Percentiles rank a stretch among this genome's conserved stretches.
Evolutionary conservation across 1,284 basidiomycete species (phyloP).

Genomic region (Singerocomus rubriflavus): DNA sequence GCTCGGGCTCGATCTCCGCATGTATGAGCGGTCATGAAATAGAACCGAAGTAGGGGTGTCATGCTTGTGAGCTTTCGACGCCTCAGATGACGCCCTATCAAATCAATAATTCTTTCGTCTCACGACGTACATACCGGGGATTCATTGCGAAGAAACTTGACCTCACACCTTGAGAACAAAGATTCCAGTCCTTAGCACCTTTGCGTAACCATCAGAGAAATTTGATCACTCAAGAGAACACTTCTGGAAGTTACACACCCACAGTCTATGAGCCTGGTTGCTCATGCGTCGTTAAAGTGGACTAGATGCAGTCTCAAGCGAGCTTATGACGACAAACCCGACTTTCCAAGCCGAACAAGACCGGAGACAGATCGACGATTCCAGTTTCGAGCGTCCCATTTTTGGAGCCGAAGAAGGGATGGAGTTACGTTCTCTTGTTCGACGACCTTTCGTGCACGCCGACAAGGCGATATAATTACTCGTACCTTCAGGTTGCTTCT

Average conservation of each 20-base stretch:
- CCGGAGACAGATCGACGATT: too few relatives aligned
- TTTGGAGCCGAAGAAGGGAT: too few relatives aligned
- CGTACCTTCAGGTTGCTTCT: too few relatives aligned
- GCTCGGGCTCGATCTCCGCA: slow-evolving; percentile 6
- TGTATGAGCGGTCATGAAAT: slow-evolving; percentile 1
- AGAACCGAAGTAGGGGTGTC: not conserved
- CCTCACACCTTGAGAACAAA: not conserved
- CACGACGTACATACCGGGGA: not conserved
- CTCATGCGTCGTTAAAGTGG: slow-evolving; percentile 2
- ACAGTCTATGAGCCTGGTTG: not conserved
- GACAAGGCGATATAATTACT: too few relatives aligned
- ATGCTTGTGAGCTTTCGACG: not conserved
- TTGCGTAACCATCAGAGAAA: not conserved
- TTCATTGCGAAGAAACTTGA: not conserved
- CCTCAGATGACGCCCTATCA: not conserved
- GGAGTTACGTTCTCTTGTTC: too few relatives aligned
- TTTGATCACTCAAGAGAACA: not conserved
- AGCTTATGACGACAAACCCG: not conserved
- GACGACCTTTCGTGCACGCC: too few relatives aligned
- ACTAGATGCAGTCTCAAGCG: not conserved
- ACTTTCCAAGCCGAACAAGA: not conserved
- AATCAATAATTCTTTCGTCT: not conserved
- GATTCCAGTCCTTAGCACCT: not conserved
- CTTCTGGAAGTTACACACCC: slow-evolving; percentile 3
- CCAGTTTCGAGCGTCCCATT: too few relatives aligned